These are phyloP conservation scores for Pouteria glomerata DNA, from an alignment of 148 eudicot species.

Conservation along the genomic window DNA sequence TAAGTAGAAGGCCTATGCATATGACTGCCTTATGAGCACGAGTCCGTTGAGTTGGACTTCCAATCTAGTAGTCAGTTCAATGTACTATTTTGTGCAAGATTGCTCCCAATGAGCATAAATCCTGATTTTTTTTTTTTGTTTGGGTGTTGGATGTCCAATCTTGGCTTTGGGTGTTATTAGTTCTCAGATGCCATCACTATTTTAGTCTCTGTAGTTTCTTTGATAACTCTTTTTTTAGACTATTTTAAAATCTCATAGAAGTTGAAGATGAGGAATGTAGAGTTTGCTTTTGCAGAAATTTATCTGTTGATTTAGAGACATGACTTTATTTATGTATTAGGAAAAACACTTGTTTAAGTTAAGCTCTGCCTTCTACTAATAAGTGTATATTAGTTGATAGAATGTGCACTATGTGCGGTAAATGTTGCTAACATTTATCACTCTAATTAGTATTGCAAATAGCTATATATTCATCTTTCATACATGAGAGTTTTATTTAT, in stretches of 20 bases:
- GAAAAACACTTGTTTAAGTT: no score
- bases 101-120: background rate
- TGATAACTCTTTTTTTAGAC: background rate
- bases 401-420: no score
- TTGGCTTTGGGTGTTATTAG: background rate
- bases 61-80: background rate
- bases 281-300: background rate
- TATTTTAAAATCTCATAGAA: background rate
- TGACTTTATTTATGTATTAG: background rate
- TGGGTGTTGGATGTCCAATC: background rate
- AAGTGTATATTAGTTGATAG: no score
- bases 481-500: background rate
- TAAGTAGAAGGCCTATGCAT: background rate
- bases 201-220: background rate
- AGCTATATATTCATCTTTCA: no score
- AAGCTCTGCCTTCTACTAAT: no score
- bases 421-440: no score
- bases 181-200: background rate
- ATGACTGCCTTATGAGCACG: background rate
- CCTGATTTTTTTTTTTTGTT: no score
- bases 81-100: background rate
- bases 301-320: background rate
- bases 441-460: no score
- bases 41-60: background rate
- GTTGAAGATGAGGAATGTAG: conserved; percentile 1